Conservation (phyloP, 768 basidiomycete species). For the Coprinopsis strossmayeri region DNA sequence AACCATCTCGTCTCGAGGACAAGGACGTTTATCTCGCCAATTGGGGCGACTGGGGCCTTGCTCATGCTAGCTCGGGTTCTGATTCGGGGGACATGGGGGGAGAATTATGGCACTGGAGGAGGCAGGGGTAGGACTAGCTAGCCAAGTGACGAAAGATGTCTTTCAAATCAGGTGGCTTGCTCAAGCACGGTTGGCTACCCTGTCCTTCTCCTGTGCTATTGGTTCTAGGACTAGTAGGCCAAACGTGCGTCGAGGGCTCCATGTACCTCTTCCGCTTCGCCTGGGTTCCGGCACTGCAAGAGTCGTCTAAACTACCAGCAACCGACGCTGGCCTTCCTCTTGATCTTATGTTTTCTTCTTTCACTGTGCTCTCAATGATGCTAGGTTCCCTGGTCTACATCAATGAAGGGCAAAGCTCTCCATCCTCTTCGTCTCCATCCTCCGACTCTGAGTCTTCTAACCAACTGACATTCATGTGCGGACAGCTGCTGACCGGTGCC, state of each 20-base stretch:
- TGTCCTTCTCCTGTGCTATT: constrained; percentile 36
- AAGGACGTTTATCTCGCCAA: constrained; percentile 55
- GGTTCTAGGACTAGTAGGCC: constrained; percentile 61
- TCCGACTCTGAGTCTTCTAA: too few species aligned
- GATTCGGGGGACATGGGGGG: constrained; percentile 54
- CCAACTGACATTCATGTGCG: background rate
- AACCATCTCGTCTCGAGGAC: constrained; percentile 50
- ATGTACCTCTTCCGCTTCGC: constrained; percentile 84
- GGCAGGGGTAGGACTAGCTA: constrained; percentile 4
- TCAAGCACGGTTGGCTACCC: constrained; percentile 42
- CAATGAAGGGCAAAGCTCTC: constrained; percentile 9
- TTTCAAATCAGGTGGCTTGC: constrained; percentile 48
- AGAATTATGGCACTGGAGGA: constrained; percentile 59
- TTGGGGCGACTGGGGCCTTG: constrained; percentile 53
- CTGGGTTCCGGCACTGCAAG: constrained; percentile 75
- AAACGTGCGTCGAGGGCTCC: constrained; percentile 79
- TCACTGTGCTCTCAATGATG: constrained; percentile 84
- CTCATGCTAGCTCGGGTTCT: constrained; percentile 49
- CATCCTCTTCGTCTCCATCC: too few species aligned
- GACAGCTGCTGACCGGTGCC: constrained; percentile 60
- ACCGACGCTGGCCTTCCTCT: constrained; percentile 48
- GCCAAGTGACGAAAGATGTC: constrained; percentile 26
- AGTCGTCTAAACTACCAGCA: constrained; percentile 32
- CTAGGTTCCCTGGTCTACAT: constrained; percentile 63
- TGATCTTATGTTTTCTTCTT: constrained; percentile 74